These are phyloP conservation scores for Hypomyces perniciosus DNA, from an alignment of 2,329 filamentous ascomycete genomes.

Conservation along the genomic window DNA sequence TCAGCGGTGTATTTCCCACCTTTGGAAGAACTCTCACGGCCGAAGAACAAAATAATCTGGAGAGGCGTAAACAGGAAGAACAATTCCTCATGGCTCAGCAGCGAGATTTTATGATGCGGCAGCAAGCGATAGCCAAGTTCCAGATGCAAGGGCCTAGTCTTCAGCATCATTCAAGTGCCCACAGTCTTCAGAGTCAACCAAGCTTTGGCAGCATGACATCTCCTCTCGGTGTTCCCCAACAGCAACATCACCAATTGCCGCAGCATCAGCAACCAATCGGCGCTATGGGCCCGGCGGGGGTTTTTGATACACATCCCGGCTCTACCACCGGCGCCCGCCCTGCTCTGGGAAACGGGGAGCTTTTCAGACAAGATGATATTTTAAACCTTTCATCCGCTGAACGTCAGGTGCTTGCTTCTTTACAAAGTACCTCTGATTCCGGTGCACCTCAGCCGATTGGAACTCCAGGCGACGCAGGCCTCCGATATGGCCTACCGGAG, in stretches of 20 bases:
- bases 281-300: slow-evolving; percentile 57
- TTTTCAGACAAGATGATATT: slow-evolving; percentile 67
- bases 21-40: slow-evolving; percentile 95
- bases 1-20: slow-evolving; percentile 88
- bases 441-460: slow-evolving; percentile 34
- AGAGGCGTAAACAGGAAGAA: slow-evolving; percentile 95
- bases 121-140: slow-evolving; percentile 72
- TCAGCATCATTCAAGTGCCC: slow-evolving; percentile 90
- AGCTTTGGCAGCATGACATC: slow-evolving; percentile 93
- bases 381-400: slow-evolving; percentile 54
- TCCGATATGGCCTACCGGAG: slow-evolving; percentile 44
- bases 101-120: slow-evolving; percentile 84
- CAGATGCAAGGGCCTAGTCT: slow-evolving; percentile 53
- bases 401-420: slow-evolving; percentile 45
- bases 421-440: slow-evolving; percentile 19
- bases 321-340: slow-evolving; percentile 20
- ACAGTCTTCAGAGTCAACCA: slow-evolving; percentile 93
- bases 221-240: slow-evolving; percentile 56
- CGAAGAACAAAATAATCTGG: slow-evolving; percentile 95
- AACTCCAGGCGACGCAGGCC: slow-evolving; percentile 27
- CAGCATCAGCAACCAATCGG: slow-evolving; percentile 47
- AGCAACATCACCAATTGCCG: slow-evolving; percentile 23
- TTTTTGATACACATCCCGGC: slow-evolving; percentile 57
- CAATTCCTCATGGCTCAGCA: slow-evolving; percentile 95
- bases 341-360: slow-evolving; percentile 36